Conservation (phyloP, 2,329 filamentous ascomycete species). For the Chaetomium strumarium region DNA sequence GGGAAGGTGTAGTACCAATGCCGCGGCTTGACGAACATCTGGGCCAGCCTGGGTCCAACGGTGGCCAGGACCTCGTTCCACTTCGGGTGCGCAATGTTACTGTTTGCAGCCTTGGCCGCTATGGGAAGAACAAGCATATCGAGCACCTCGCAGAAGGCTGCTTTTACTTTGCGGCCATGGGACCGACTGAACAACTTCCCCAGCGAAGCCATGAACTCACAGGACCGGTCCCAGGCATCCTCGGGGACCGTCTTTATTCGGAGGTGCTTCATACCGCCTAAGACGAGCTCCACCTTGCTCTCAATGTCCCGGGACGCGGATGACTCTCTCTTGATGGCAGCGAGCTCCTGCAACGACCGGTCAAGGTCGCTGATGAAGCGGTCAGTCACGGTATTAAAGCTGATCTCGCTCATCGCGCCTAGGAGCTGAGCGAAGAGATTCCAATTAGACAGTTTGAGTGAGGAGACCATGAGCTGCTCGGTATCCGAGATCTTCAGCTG, state of each 20-base stretch:
- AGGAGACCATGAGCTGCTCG: slow-evolving; percentile 70
- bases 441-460: slow-evolving; percentile 90
- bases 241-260: slow-evolving; percentile 68
- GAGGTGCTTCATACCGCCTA: slow-evolving; percentile 87
- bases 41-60: slow-evolving; percentile 69
- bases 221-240: slow-evolving; percentile 76
- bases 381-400: slow-evolving; percentile 76
- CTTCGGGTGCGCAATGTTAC: slow-evolving; percentile 71
- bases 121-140: slow-evolving; percentile 82
- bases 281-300: slow-evolving; percentile 75
- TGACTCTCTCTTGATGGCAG: slow-evolving; percentile 54
- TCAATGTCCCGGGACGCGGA: slow-evolving; percentile 60
- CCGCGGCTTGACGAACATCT: slow-evolving; percentile 85
- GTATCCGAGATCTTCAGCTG: slow-evolving; percentile 85
- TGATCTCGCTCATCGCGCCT: slow-evolving; percentile 92
- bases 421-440: slow-evolving; percentile 86
- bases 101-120: slow-evolving; percentile 69
- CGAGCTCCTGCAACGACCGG: slow-evolving; percentile 67
- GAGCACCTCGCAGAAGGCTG: slow-evolving; percentile 88
- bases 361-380: slow-evolving; percentile 80
- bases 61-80: slow-evolving; percentile 82
- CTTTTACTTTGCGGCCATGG: slow-evolving; percentile 85
- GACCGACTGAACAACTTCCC: slow-evolving; percentile 77
- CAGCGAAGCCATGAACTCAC: slow-evolving; percentile 78
- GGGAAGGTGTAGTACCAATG: slow-evolving; percentile 90